Base-by-base conservation (phyloP, 2,329 filamentous ascomycete species). In the Dactylellina sp. region DNA sequence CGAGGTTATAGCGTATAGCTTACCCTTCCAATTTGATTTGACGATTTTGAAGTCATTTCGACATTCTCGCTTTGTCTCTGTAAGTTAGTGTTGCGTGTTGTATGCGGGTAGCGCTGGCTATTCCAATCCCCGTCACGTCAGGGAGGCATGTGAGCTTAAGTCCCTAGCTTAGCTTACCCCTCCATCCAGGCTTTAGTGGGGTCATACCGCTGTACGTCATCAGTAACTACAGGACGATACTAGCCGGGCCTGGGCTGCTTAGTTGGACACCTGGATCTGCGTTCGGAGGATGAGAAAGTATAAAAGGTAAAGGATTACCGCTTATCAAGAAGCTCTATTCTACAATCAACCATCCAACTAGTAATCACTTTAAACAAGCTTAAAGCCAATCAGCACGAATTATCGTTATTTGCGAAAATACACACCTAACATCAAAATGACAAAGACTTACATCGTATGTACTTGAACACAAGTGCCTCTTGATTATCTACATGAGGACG, bases 211-310 rank as follows among this genome's bases (percentile, higher is more conserved):
- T 24, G 56, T 60, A 61, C 57, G 57, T 61, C 57, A 61, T 61
- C 44, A 24, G 57, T 4, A 9, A 32, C 28, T 9, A 32, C 57
- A 61, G 56, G n/a, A n/a, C n/a, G n/a, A n/a, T n/a, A n/a, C n/a
- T n/a, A n/a, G n/a, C n/a, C n/a, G n/a, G n/a, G n/a, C n/a, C n/a
- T n/a, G n/a, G n/a, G n/a, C n/a, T 4, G 37, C 37, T 4, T 14
- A 12, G n/a, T 40, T 40, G 47, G 28, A 42, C 57, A 46, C n/a
- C 20, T 44, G 11, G 53, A 59, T 57, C 46, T 35, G 44, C 55
- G 53, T 39, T 1, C 9, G 28, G 28, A 9, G 5, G 18, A 56
- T 62, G 65, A 71, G 57, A 63, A 63, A 59, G 37, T 71, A 71
- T 71, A 71, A 55, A 71, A 62, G 44, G 32, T 24, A 18, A 47